Conservation (phyloP, 1,284 basidiomycete species). For the Apiotrichum domesticum region DNA sequence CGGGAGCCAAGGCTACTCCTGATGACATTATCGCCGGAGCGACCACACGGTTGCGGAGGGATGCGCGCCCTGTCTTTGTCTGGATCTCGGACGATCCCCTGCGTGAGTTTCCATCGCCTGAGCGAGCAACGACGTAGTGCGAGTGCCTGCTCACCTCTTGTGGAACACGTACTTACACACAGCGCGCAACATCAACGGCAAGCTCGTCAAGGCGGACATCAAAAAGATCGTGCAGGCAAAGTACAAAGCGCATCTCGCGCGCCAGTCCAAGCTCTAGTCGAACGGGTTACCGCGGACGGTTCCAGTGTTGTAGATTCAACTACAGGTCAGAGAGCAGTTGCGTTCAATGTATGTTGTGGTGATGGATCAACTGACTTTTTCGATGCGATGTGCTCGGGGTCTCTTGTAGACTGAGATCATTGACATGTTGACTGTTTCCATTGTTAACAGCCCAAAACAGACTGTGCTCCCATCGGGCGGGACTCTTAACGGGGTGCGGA, state of each 20-base stretch:
- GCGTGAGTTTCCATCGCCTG: background rate
- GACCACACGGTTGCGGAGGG: background rate
- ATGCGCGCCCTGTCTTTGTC: conserved; percentile 1
- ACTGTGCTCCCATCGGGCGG: too few relatives aligned
- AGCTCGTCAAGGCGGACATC: conserved; percentile 9
- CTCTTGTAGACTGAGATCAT: too few relatives aligned
- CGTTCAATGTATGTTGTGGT: too few relatives aligned
- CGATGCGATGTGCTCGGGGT: too few relatives aligned
- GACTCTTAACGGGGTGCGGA: too few relatives aligned
- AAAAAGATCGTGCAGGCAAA: conserved; percentile 2
- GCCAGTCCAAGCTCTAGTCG: conserved; percentile 4
- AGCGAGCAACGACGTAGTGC: too few relatives aligned
- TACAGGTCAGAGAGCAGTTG: too few relatives aligned
- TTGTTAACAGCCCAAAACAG: too few relatives aligned
- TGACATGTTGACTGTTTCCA: too few relatives aligned
- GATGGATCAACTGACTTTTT: too few relatives aligned
- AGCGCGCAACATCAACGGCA: conserved; percentile 1
- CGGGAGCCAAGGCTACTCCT: conserved; percentile 5
- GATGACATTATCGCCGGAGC: conserved; percentile 11
- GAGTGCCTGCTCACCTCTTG: background rate
- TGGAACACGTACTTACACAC: background rate
- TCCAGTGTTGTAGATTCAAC: too few relatives aligned
- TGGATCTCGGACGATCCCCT: background rate
- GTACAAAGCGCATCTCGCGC: background rate
- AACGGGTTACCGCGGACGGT: too few relatives aligned